A percentile compares a stretch with the other conserved stretches of the same genome.
Conservation (phyloP, 2,329 filamentous ascomycete genomes). For the Xylaria sp. region DNA sequence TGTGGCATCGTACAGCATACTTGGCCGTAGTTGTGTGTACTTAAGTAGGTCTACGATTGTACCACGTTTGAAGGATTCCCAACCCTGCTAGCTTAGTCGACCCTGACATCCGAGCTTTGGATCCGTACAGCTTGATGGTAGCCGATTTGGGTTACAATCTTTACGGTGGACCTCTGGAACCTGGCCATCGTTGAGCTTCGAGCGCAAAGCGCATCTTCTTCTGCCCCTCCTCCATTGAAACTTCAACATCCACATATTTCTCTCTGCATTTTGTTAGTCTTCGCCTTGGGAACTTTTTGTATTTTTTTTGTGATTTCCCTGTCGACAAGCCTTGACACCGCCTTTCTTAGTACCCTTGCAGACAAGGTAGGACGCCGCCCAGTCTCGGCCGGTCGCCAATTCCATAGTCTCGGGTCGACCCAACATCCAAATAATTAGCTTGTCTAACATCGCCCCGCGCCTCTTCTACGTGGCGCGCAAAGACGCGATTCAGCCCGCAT, state of each 20-base stretch:
- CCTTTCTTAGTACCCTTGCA: constrained; percentile 22
- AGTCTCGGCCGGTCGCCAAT: constrained; percentile 26
- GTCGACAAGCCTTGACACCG: constrained; percentile 4
- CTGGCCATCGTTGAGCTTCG: constrained; percentile 33
- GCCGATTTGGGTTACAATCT: constrained; percentile 33
- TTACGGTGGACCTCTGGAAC: constrained; percentile 42
- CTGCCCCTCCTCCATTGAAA: constrained; percentile 43
- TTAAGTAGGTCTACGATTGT: neutral
- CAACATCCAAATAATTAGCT: constrained; percentile 32
- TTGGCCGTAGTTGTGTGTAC: neutral
- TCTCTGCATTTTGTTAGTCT: constrained; percentile 37
- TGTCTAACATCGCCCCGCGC: constrained; percentile 35
- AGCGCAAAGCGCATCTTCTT: constrained; percentile 38
- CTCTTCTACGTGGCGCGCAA: constrained; percentile 36
- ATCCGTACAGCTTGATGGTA: constrained; percentile 20
- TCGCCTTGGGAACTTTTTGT: constrained; percentile 10
- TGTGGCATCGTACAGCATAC: neutral
- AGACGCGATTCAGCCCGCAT: constrained; percentile 40
- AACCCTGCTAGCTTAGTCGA: constrained; percentile 33
- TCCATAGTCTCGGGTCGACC: constrained; percentile 28
- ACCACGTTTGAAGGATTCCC: constrained; percentile 30
- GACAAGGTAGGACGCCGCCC: constrained; percentile 4
- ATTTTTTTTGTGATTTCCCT: neutral
- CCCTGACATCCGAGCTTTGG: constrained; percentile 25
- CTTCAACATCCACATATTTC: constrained; percentile 36